Conservation (phyloP, 495 filamentous ascomycete genomes). For the Penicillium malachiteum region DNA sequence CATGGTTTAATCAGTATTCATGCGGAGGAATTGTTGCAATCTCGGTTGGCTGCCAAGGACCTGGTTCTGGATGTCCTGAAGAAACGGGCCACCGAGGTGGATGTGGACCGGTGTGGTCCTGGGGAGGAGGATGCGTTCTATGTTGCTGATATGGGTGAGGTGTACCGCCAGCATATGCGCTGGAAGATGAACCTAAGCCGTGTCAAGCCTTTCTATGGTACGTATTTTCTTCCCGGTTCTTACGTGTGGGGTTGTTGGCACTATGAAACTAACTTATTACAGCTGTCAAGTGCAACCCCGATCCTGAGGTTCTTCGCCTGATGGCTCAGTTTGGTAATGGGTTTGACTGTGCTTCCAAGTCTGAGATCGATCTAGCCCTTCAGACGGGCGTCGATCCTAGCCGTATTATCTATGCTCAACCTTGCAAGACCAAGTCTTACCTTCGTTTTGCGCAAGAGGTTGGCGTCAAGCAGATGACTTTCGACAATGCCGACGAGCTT, state of each 20-base stretch:
- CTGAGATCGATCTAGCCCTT: conserved; percentile 90
- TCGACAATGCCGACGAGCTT: conserved; percentile 96
- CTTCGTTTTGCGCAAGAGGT: conserved; percentile 79
- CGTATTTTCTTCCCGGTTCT: conserved; percentile 22
- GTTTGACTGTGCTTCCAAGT: conserved; percentile 97
- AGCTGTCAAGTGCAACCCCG: conserved; percentile 99
- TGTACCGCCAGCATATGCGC: conserved; percentile 96
- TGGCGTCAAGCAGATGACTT: conserved; percentile 97
- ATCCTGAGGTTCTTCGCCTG: conserved; percentile 82
- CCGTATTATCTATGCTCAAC: conserved; percentile 98
- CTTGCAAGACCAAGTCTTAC: conserved; percentile 98
- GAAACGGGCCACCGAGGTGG: conserved; percentile 73
- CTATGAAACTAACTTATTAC: conserved; percentile 7
- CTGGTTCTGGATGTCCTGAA: conserved; percentile 79
- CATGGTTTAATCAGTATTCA: conserved; percentile 30
- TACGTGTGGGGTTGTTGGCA: neutral
- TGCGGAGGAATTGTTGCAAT: conserved; percentile 45
- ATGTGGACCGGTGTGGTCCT: conserved; percentile 79
- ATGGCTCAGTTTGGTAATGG: conserved; percentile 85
- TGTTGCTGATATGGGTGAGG: conserved; percentile 95
- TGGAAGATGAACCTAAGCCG: conserved; percentile 94
- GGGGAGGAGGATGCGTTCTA: conserved; percentile 98
- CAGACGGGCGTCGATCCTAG: conserved; percentile 80
- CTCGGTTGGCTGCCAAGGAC: conserved; percentile 49
- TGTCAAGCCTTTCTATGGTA: conserved; percentile 97